Base-by-base conservation (phyloP, 2,329 filamentous ascomycete genomes). In the Xylariaceae sp. region DNA sequence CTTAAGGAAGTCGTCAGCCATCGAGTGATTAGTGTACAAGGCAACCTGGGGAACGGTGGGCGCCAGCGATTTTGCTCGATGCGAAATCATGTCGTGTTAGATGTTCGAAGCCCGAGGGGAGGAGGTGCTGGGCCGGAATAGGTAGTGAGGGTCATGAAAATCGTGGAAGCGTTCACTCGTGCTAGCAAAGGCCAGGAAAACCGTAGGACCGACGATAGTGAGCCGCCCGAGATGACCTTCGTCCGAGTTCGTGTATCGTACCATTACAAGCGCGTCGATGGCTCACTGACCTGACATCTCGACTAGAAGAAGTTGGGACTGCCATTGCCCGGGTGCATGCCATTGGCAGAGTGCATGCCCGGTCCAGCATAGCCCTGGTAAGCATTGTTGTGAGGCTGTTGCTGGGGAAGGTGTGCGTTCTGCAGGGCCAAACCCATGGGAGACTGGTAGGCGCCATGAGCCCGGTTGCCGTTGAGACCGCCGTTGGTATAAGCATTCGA, bases 401-500 rank as follows among this genome's bases (percentile, higher is more conserved):
- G 53, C n/a, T 50, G 50, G 23, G 52, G 49, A 5, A 45, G 34
- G 26, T 36, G 29, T 8, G 42, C 33, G 15, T 38, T 42, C 6
- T 60, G 41, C 12, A 57, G 53, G 6, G 56, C 51, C 34, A 66
- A 40, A 36, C 40, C 46, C 17, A 45, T 41, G 36, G 47, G 56
- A 16, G 50, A 46, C 11, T 57, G 52, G 38, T 65, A 68, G 6
- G 45, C 33, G 29, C 58, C 46, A 37, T 58, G 52, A 33, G 48
- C 52, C 19, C 61, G 61, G 10, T 33, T 33, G 10, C 43, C 47
- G 32, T 55, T 58, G 19, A 59, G 36, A 26, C n/a, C n/a, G 24
- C 55, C 55, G 32, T 55, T 60, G 31, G 49, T 45, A 31, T 58
- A 59, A 8, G 47, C 50, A 4, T 50, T 53, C 17, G 52, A 43